Conservation (phyloP, 176 grass and related monocot genomes). For the Oryza meyeriana region DNA sequence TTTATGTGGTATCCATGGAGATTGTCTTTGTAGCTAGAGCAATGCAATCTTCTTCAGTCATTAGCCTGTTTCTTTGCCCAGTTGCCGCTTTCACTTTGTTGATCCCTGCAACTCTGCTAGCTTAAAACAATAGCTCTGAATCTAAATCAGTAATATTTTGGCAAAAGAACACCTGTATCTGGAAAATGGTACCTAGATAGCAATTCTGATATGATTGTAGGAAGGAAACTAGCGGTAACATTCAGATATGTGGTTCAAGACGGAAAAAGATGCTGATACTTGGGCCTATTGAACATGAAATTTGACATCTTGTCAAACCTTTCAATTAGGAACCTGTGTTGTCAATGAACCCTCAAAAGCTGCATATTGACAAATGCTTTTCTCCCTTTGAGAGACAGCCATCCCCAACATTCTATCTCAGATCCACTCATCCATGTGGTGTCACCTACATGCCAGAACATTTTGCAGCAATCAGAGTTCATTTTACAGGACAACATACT, state of each 20-base stretch:
- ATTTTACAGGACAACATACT: neutral
- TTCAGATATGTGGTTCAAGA: neutral
- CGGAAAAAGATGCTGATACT: neutral
- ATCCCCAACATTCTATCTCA: neutral
- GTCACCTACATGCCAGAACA: neutral
- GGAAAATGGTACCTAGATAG: neutral
- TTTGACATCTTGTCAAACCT: neutral
- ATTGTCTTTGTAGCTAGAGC: slow-evolving; percentile 4
- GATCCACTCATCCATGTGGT: neutral
- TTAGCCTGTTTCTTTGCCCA: neutral
- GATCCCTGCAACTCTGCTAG: neutral
- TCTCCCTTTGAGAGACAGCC: neutral
- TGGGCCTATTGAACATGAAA: neutral
- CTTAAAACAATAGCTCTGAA: neutral
- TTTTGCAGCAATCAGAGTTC: neutral
- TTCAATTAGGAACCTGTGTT: neutral
- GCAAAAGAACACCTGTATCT: neutral
- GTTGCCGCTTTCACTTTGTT: slow-evolving; percentile 5
- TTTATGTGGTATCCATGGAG: neutral
- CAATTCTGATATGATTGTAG: neutral
- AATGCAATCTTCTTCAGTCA: neutral
- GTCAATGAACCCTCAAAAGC: neutral
- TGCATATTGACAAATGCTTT: neutral
- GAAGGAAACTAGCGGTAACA: neutral
- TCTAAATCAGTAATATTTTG: neutral